Base-by-base conservation (phyloP, 768 basidiomycete genomes). In the Boletales sp. region DNA sequence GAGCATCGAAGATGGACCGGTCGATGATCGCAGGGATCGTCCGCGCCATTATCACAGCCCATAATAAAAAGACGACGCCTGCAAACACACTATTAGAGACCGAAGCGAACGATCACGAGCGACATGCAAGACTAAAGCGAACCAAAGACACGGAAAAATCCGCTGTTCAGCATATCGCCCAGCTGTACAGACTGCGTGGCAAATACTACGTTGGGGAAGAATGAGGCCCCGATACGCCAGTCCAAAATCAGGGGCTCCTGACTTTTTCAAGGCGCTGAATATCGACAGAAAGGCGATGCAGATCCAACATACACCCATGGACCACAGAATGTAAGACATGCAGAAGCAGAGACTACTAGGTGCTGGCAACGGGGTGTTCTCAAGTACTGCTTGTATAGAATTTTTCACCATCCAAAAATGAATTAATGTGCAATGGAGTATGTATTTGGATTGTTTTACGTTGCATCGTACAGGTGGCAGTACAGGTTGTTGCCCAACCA, bases 201-300 rank as follows among this genome's bases (percentile, higher is more conserved):
- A 56, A 74, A 80, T 5, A 78, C 78, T 6, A 72, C 80, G 60
- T 75, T 79, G 19, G 80, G 80, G 69, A 82, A 82, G 53, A n/a
- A 81, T 67, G 15, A 75, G 66, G 6, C 79, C 81, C 80, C 80
- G 81, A 58, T 76, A 80, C 0, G 70, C 69, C 49, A 81, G 54
- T 7, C 71, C 65, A 53, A 82, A 81, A 0, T 69, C 68, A 6
- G 79, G 60, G n/a, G 12, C 49, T 17, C 58, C 55, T n/a, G 69
- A 56, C 38, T 63, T 54, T 48, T 53, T 66, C 15, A 65, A 13
- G 17, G 70, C 67, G 32, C 59, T 63, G 47, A 64, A 60, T 24
- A 80, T 68, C 8, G 73, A 73, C 47, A 68, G 61, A n/a, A 74
- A 30, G 4, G 77, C 74, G 17, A 80, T 67, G 43, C 69, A 50